Evolutionary conservation across 2,329 filamentous ascomycete genomes (phyloP), one percentile per base, ranked within the genome.

Genomic region (Ceratocystis alfenasii): DNA sequence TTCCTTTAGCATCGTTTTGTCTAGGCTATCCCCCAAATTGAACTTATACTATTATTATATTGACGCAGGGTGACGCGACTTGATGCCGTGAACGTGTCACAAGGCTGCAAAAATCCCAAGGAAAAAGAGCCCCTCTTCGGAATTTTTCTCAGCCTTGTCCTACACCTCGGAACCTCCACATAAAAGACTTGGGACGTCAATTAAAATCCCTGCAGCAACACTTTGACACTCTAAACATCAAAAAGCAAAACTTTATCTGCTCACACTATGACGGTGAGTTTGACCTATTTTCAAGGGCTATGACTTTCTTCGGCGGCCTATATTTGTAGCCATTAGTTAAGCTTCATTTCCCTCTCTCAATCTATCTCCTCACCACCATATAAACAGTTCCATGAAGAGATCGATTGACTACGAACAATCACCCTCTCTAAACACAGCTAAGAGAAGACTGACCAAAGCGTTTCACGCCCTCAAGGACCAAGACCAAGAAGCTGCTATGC

Each of bases 401-500:
- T 12, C 17, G 20, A 28, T 53, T 8, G 46, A 20, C 36, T 41
- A 22, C 45, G 8, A 3, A 15, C 45, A 63, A 22, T 44, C 41
- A 17, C 41, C 6, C 30, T 5, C 41, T 22, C 41, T 15, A 50
- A 1, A 63, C 30, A 30, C 44, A 10, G 33, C 33, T 28, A 65
- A 61, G 41, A 61, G 64, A 61, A 46, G 55, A 65, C 41, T 55
- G 20, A 48, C 55, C 33, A 46, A 48, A 53, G 30, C 15, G 46
- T 20, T 3, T 12, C 3, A 60, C 67, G 62, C 62, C 2, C 55
- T 67, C 36, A 72, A 65, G 64, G 44, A 61, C 28, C 36, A 65
- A 57, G 44, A 61, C n/a, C 36, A 60, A 30, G 66, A 67, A 67
- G 63, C 74, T 68, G 75, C 78, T 60, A 85, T 84, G 82, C 78